Base-by-base conservation (phyloP, 768 basidiomycete genomes). In the Psilocybe sp. region DNA sequence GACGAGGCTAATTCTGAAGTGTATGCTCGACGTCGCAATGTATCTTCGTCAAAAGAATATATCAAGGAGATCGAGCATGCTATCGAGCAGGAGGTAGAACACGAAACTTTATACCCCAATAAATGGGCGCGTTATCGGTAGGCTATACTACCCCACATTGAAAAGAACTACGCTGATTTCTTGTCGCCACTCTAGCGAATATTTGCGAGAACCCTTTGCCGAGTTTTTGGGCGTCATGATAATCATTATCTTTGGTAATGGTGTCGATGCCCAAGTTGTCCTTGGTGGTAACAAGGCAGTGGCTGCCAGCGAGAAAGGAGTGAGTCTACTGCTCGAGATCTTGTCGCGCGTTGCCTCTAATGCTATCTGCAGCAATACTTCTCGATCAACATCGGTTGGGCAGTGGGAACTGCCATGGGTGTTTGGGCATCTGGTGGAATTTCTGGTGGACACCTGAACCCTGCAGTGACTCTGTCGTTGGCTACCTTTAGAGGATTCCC, bases 371-470 rank as follows among this genome's bases (percentile, higher is more conserved):
- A 81, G 80, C 61, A 68, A 40, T 80, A 71, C 50, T 55, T 79
- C 4, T 75, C 80, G 13, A 68, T 80, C 46, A 74, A 66, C 53
- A 69, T 82, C 38, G 80, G 78, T 34, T 85, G 83, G 82, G 82
- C 72, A 4, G 62, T 74, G 47, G 83, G 85, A 19, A 70, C 79
- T 3, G 79, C 81, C 8, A 69, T 88, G 63, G 87, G 84, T 31
- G 85, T 84, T 9, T 89, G 84, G 84, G 74, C 81, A 3, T 76
- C 76, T 16, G 76, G 75, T 43, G 81, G 82, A 40, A 76, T 87
- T 49, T 87, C 87, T 40, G 87, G 85, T 5, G 87, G 85, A 23
- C 87, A 90, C 58, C 78, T 88, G 53, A 89, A 89, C 59, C 86
- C 86, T 33, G 82, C 84, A 31, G 85, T 91, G 19, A 92, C 90